Conservation (phyloP, 257 asterid genomes). For the Solanum bulbocastanum region DNA sequence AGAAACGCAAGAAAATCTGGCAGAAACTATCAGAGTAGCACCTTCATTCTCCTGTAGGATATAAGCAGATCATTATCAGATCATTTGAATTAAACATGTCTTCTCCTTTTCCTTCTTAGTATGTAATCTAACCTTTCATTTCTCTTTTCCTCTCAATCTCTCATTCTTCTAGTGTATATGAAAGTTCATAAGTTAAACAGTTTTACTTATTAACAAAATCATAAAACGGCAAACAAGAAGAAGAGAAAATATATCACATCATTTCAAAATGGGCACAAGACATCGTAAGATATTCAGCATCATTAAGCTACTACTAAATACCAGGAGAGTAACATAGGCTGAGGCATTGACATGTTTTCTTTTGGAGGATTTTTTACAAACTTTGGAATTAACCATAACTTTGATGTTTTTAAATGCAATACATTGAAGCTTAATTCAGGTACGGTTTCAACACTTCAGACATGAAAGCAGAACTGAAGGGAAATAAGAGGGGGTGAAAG, state of each 20-base stretch:
- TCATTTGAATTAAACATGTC: neutral
- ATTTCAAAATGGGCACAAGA: neutral
- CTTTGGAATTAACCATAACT: neutral
- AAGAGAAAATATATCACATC: neutral
- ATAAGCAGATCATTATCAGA: neutral
- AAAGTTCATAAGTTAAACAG: neutral
- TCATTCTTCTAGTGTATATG: neutral
- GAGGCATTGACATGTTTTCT: neutral
- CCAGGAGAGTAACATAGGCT: neutral
- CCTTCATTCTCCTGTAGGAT: slow-evolving; percentile 74
- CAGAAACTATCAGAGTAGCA: slow-evolving; percentile 71
- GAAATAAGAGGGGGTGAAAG: too few species aligned
- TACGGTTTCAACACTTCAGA: too few species aligned
- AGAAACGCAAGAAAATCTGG: slow-evolving; percentile 74
- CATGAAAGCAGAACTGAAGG: too few species aligned
- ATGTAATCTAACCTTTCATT: neutral
- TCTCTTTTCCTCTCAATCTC: neutral
- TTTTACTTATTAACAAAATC: neutral
- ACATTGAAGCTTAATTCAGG: too few species aligned
- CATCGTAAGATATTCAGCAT: neutral
- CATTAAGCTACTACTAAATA: neutral
- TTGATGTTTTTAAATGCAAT: too few species aligned
- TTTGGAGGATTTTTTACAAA: neutral
- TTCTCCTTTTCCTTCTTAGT: neutral
- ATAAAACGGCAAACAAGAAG: neutral